Evolutionary conservation across 176 grass and related monocot genomes (phyloP).

Genomic region (Rhynchospora tenuis): DNA sequence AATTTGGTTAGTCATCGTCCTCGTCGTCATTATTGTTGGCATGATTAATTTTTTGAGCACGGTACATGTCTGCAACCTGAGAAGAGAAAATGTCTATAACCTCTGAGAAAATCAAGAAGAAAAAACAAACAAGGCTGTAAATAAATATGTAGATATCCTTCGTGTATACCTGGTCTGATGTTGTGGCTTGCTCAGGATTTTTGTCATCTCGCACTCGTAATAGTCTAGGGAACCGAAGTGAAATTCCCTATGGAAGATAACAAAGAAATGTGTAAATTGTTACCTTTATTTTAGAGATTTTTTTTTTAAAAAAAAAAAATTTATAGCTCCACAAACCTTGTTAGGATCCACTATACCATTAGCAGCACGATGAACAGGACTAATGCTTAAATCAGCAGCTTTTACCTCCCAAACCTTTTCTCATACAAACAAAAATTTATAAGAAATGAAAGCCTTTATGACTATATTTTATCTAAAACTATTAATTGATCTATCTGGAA

Average conservation of each 20-base stretch:
- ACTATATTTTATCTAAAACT: background rate
- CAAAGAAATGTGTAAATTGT: conserved; percentile 11
- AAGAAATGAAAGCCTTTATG: background rate
- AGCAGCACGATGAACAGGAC: conserved; percentile 96
- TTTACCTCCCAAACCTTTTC: conserved; percentile 96
- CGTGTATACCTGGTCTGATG: conserved; percentile 69
- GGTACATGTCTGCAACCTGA: conserved; percentile 90
- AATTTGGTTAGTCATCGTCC: conserved; percentile 65
- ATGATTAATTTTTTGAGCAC: conserved; percentile 90
- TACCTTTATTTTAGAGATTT: conserved; percentile 3
- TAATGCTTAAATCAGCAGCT: conserved; percentile 99
- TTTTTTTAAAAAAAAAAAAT: background rate
- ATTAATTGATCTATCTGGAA: background rate
- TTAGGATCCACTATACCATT: conserved; percentile 87
- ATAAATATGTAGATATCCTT: background rate
- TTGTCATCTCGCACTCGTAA: conserved; percentile 85
- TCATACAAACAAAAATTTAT: conserved; percentile 8
- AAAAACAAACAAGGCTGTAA: background rate
- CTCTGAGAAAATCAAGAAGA: conserved; percentile 13
- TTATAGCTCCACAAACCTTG: conserved; percentile 47
- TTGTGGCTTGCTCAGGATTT: conserved; percentile 76
- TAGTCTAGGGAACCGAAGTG: conserved; percentile 87
- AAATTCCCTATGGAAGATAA: conserved; percentile 63
- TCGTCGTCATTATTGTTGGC: conserved; percentile 65
- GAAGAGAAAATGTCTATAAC: background rate